Evolutionary conservation across 345 rosid genomes (phyloP).

Genomic region (Citrus unshiu): DNA sequence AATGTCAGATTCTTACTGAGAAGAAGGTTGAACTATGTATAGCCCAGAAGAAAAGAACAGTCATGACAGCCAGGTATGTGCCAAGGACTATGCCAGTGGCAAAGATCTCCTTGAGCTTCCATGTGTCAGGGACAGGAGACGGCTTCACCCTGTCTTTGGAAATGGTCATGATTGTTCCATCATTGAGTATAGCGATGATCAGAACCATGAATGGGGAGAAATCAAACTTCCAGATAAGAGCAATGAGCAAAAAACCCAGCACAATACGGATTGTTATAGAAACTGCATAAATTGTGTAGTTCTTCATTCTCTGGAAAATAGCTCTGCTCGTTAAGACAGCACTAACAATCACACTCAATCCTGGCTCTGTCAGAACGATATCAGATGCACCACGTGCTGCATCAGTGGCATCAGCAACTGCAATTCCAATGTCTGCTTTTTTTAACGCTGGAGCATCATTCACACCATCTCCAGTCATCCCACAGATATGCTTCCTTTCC

Average conservation of each 20-base stretch:
- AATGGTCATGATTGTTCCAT: slow-evolving; percentile 85
- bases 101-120: slow-evolving; percentile 90
- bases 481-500: slow-evolving; percentile 83
- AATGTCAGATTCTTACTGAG: slow-evolving; percentile 40
- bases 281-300: slow-evolving; percentile 96
- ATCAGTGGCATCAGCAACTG: slow-evolving; percentile 97
- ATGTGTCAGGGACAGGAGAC: slow-evolving; percentile 79
- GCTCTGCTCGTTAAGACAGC: slow-evolving; percentile 95
- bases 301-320: slow-evolving; percentile 96
- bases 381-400: slow-evolving; percentile 94
- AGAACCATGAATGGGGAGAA: slow-evolving; percentile 97
- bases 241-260: slow-evolving; percentile 77
- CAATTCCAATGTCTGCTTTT: slow-evolving; percentile 95
- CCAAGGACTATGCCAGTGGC: slow-evolving; percentile 83
- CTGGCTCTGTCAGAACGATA: slow-evolving; percentile 91
- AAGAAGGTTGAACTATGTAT: slow-evolving; percentile 65
- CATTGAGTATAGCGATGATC: slow-evolving; percentile 83
- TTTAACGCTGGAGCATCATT: slow-evolving; percentile 96
- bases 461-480: slow-evolving; percentile 98
- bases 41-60: slow-evolving; percentile 84
- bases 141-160: slow-evolving; percentile 85
- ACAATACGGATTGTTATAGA: slow-evolving; percentile 90
- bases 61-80: slow-evolving; percentile 79
- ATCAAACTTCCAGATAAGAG: slow-evolving; percentile 91
- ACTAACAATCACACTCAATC: slow-evolving; percentile 88